Evolutionary conservation across 108 stramenopile genomes (phyloP).

Genomic region (Pseudonitzschia pungens): DNA sequence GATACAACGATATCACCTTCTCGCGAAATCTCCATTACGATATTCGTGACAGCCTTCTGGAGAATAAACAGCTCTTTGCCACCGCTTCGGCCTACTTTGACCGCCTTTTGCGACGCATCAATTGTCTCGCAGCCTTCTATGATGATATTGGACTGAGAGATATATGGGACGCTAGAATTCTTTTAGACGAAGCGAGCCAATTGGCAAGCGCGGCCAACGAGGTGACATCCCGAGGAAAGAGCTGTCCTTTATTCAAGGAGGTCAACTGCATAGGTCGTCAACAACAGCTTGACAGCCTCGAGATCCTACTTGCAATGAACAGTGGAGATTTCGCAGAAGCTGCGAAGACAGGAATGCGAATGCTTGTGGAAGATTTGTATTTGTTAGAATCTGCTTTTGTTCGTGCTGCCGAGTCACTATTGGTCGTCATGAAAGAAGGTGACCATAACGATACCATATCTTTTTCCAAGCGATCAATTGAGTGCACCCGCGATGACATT

Average conservation of each 20-base stretch:
- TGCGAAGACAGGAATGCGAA: slow-evolving; percentile 26
- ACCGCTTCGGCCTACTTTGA: slow-evolving; percentile 8
- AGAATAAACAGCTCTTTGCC: not conserved
- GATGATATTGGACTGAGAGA: slow-evolving; percentile 17
- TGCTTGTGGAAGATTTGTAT: slow-evolving; percentile 30
- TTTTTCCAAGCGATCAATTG: slow-evolving; percentile 2
- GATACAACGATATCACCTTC: slow-evolving; percentile 19
- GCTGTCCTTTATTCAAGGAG: slow-evolving; percentile 13
- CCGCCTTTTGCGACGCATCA: slow-evolving; percentile 7
- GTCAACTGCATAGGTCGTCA: slow-evolving; percentile 16
- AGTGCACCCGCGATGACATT: not conserved
- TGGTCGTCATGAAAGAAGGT: slow-evolving; percentile 3
- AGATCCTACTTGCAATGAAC: slow-evolving; percentile 5
- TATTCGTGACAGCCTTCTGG: slow-evolving; percentile 14
- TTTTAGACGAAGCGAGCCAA: slow-evolving; percentile 3
- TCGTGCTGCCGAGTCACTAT: slow-evolving; percentile 11
- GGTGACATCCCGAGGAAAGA: not conserved
- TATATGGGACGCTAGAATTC: not conserved
- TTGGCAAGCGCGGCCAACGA: slow-evolving; percentile 1
- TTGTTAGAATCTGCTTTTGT: slow-evolving; percentile 9
- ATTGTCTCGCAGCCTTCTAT: slow-evolving; percentile 20
- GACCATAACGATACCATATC: not conserved
- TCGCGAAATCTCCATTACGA: slow-evolving; percentile 24
- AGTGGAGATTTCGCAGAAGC: slow-evolving; percentile 3
- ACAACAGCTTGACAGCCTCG: slow-evolving; percentile 24